Evolutionary conservation across 2,329 filamentous ascomycete genomes (phyloP).

Genomic region (Cordyceps militaris): DNA sequence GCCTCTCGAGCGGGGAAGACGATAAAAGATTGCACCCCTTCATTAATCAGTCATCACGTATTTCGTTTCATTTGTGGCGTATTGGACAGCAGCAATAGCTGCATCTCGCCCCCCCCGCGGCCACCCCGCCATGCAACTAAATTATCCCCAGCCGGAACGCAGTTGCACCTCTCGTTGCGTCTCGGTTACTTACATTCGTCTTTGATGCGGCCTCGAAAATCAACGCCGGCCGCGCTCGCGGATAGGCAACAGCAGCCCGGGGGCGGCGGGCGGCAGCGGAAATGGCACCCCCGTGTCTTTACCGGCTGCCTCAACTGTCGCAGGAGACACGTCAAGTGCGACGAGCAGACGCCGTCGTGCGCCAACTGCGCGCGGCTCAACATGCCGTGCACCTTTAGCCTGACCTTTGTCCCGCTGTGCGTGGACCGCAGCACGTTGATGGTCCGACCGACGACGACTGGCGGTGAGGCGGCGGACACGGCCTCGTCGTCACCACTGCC

Average conservation of each 20-base stretch:
- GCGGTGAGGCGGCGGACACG: no score
- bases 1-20: no score
- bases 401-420: constrained; percentile 15
- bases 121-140: no score
- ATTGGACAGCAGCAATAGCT: no score
- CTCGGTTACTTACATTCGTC: no score
- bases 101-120: no score
- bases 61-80: no score
- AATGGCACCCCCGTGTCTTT: constrained; percentile 34
- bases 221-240: background rate
- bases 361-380: constrained; percentile 29
- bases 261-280: constrained; percentile 12
- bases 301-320: constrained; percentile 34
- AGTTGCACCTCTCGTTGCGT: no score
- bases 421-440: background rate
- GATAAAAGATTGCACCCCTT: no score
- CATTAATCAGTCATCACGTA: no score
- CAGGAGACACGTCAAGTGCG: constrained; percentile 27
- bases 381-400: constrained; percentile 16
- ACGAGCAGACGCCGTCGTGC: constrained; percentile 26
- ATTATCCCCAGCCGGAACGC: no score
- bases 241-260: background rate
- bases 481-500: background rate
- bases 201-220: background rate
- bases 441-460: no score